phyloP scores from a whole-genome alignment of 2,329 filamentous ascomycete genomes.

The Calonectria montana region DNA sequence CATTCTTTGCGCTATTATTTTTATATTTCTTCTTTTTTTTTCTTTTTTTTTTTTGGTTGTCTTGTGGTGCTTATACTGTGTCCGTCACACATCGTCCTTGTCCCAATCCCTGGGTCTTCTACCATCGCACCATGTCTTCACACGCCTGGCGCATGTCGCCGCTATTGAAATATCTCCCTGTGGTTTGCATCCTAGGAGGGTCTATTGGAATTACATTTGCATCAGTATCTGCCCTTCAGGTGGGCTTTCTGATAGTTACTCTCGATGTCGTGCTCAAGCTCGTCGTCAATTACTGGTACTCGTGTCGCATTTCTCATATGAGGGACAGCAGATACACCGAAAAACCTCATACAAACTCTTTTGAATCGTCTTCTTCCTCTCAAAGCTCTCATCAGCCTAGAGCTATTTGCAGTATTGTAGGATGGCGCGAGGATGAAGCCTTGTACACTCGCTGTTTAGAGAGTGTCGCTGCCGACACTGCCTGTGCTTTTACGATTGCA shows the following conservation, averaged over 20 bases:
- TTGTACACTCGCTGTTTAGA: background rate
- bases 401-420: background rate
- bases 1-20: background rate
- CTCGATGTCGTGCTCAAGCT: background rate
- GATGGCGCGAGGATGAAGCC: background rate
- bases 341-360: background rate
- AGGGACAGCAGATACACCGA: background rate
- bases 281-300: conserved; percentile 5
- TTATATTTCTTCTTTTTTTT: background rate
- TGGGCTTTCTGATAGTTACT: background rate
- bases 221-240: background rate
- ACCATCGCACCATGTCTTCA: background rate
- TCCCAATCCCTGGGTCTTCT: background rate
- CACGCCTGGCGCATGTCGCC: background rate
- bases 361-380: background rate
- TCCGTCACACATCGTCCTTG: too few species aligned
- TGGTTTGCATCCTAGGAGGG: background rate
- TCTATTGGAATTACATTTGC: background rate
- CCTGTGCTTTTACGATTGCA: background rate
- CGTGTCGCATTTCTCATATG: background rate
- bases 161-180: background rate
- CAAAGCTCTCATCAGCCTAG: background rate
- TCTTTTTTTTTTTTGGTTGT: background rate
- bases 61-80: background rate
- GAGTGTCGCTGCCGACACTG: background rate